These are phyloP conservation scores for Zymoseptoria passerinii DNA, from an alignment of 2,329 filamentous ascomycete genomes.

Conservation along the genomic window DNA sequence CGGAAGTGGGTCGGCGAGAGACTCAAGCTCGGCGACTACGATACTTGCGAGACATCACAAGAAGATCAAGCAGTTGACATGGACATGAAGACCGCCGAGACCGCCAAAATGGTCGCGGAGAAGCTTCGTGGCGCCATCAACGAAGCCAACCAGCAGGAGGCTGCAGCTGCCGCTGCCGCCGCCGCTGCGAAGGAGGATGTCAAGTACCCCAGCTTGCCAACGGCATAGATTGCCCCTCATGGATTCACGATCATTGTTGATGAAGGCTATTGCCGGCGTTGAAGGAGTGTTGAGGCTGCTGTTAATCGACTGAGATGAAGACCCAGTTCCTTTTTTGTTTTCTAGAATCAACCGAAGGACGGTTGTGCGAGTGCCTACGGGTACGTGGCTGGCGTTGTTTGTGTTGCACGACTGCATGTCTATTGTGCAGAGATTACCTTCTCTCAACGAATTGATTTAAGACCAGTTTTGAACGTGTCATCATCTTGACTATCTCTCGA, in stretches of 20 bases:
- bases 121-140: constrained; percentile 16
- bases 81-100: constrained; percentile 10
- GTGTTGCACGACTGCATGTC: background rate
- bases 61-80: constrained; percentile 7
- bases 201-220: constrained; percentile 17
- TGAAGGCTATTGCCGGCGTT: background rate
- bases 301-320: background rate
- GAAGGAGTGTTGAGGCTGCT: background rate
- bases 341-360: background rate
- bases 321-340: background rate
- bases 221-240: constrained; percentile 1
- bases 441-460: background rate
- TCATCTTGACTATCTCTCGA: background rate
- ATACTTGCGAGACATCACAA: constrained; percentile 23
- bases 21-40: constrained; percentile 46
- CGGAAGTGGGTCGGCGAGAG: constrained; percentile 49
- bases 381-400: background rate
- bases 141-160: constrained; percentile 10
- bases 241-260: background rate
- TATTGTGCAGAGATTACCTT: background rate
- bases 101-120: constrained; percentile 19
- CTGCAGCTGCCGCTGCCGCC: constrained; percentile 2
- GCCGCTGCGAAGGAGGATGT: constrained; percentile 6
- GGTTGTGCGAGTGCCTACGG: background rate
- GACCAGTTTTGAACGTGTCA: background rate